Conservation (phyloP, 2,329 filamentous ascomycete species). For the Colletotrichum sublineola region DNA sequence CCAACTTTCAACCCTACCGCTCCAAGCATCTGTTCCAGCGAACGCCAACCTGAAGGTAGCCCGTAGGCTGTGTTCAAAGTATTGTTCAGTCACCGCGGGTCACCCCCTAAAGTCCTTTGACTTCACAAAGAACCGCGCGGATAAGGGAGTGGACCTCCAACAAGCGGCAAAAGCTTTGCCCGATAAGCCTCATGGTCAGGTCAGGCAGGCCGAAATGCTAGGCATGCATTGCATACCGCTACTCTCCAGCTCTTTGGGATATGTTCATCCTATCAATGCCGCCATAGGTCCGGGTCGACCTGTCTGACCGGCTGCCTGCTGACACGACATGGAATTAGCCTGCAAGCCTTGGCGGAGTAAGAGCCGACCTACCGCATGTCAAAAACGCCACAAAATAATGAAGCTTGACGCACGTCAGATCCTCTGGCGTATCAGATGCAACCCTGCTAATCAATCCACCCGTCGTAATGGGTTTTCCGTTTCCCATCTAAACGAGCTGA, state of each 20-base stretch:
- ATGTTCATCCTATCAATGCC: too few species aligned
- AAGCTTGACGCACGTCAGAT: background rate
- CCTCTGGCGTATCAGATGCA: background rate
- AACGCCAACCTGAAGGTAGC: background rate
- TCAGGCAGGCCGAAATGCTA: background rate
- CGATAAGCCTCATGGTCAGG: background rate
- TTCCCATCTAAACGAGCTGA: too few species aligned
- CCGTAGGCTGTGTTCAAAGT: background rate
- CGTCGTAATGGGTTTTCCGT: background rate
- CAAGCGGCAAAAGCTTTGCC: background rate
- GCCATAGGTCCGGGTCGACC: background rate
- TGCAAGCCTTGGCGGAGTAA: background rate
- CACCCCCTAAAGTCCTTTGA: background rate
- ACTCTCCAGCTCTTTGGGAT: background rate
- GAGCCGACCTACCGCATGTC: constrained; percentile 15
- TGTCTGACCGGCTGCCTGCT: background rate
- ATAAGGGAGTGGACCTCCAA: background rate
- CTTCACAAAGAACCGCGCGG: background rate
- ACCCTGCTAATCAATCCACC: background rate
- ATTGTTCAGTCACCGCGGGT: fast-evolving
- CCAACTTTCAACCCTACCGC: background rate
- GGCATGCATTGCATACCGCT: background rate
- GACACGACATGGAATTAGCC: background rate
- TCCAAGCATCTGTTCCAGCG: background rate
- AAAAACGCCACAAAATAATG: constrained; percentile 8